phyloP scores from a whole-genome alignment of 169 alveolate genomes.

The Toxoplasma gondii region DNA sequence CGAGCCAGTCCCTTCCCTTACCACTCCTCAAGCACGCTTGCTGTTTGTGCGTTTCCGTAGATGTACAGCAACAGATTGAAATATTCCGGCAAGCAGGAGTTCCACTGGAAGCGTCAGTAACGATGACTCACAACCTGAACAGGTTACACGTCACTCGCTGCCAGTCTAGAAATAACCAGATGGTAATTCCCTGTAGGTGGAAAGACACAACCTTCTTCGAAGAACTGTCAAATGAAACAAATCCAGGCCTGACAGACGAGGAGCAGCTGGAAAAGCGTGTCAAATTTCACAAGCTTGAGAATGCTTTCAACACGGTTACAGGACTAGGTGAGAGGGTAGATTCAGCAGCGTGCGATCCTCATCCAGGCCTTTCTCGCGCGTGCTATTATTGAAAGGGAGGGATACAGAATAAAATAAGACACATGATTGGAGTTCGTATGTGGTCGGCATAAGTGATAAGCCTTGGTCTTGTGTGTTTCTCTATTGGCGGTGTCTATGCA shows the following conservation, averaged over 20 bases:
- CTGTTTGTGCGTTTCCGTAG: background rate
- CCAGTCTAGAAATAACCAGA: background rate
- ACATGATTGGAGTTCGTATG: too few relatives aligned
- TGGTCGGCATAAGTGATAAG: too few relatives aligned
- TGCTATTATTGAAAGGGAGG: too few relatives aligned
- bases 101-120: slow-evolving; percentile 23
- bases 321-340: slow-evolving; percentile 20
- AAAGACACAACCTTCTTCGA: background rate
- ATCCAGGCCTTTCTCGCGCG: too few relatives aligned
- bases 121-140: background rate
- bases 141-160: background rate
- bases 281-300: slow-evolving; percentile 2
- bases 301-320: slow-evolving; percentile 10
- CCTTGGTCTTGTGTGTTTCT: too few relatives aligned
- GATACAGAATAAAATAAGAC: too few relatives aligned
- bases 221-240: background rate
- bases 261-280: background rate
- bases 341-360: too few relatives aligned
- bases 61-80: background rate
- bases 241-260: background rate
- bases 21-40: background rate
- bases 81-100: background rate
- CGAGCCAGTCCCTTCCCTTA: too few relatives aligned
- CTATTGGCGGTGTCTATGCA: too few relatives aligned
- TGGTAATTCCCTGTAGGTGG: background rate